phyloP scores from a whole-genome alignment of 306 rosid species.

The Cucurbita moschata region DNA sequence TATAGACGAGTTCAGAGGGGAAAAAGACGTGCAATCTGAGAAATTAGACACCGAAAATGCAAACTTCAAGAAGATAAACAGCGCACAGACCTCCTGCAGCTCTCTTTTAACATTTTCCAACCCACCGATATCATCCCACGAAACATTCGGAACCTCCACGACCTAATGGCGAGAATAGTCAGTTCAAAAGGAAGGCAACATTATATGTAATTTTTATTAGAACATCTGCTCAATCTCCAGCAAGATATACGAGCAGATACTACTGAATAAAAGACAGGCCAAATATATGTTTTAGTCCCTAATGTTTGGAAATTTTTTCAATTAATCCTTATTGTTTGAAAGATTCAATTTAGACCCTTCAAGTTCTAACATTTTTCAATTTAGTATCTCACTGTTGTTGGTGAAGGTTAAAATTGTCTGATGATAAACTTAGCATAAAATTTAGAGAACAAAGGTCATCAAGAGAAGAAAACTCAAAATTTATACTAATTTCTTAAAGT shows the following conservation, averaged over 20 bases:
- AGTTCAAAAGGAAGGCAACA: background rate
- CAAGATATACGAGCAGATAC: too few species aligned
- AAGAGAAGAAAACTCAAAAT: background rate
- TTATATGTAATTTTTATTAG: background rate
- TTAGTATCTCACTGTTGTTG: too few species aligned
- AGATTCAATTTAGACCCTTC: too few species aligned
- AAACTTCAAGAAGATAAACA: background rate
- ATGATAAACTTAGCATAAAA: background rate
- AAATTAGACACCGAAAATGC: background rate
- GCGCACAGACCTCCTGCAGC: constrained; percentile 43
- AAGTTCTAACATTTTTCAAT: too few species aligned
- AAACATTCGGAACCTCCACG: constrained; percentile 64
- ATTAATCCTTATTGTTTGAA: too few species aligned
- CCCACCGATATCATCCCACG: constrained; percentile 59
- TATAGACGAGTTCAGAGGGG: background rate
- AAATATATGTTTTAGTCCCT: too few species aligned
- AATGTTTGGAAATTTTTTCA: background rate
- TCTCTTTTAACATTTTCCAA: constrained; percentile 52
- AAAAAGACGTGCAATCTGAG: background rate
- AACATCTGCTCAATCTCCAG: background rate
- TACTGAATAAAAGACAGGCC: too few species aligned
- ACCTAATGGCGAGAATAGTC: constrained; percentile 19
- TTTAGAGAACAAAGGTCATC: background rate
- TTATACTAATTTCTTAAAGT: background rate
- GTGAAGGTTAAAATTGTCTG: background rate